Conservation (phyloP, 2,329 filamentous ascomycete species). For the Trichoderma sp. region DNA sequence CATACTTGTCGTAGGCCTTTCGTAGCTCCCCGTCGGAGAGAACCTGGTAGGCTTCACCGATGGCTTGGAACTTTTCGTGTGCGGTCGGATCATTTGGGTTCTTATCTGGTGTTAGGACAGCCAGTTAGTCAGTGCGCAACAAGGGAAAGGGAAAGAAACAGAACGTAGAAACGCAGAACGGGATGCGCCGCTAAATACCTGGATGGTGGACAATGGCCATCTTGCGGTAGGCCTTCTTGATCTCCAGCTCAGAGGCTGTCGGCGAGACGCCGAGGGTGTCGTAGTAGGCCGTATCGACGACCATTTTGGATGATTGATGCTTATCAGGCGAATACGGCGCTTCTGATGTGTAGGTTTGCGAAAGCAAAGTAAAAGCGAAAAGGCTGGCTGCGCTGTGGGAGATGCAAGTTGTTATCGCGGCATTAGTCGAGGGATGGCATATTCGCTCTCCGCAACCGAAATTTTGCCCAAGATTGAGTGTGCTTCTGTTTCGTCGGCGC, state of each 20-base stretch:
- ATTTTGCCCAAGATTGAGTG: conserved; percentile 15
- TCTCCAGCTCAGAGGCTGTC: conserved; percentile 85
- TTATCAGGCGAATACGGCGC: background rate
- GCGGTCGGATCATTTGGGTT: conserved; percentile 95
- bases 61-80: conserved; percentile 90
- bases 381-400: background rate
- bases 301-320: conserved; percentile 58
- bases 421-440: conserved; percentile 8
- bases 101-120: conserved; percentile 66
- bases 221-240: conserved; percentile 96
- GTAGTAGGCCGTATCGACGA: conserved; percentile 86
- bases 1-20: conserved; percentile 93
- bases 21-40: conserved; percentile 85
- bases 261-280: conserved; percentile 82
- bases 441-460: conserved; percentile 21
- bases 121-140: background rate
- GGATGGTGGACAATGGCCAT: conserved; percentile 92
- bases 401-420: background rate
- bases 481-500: conserved; percentile 9
- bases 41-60: conserved; percentile 74
- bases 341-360: background rate
- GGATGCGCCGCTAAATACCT: conserved; percentile 50
- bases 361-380: background rate
- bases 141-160: too few species aligned
- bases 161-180: conserved; percentile 7